Base-by-base conservation (phyloP, 2,329 filamentous ascomycete species). In the Penicillium freii region DNA sequence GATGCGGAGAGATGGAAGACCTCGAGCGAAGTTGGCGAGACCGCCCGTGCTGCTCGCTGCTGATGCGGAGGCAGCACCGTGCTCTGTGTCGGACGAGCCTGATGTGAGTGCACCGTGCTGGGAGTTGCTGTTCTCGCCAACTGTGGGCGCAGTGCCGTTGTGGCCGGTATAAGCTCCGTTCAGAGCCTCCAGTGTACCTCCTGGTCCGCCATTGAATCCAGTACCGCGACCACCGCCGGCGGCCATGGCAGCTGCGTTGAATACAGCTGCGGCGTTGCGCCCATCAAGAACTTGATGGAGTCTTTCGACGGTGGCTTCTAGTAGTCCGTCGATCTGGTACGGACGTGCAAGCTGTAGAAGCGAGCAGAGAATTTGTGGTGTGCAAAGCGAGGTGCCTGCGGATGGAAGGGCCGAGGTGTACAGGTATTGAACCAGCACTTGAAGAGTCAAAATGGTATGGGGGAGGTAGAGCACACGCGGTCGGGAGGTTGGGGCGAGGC, bases 171-270 rank as follows among this genome's bases (percentile, higher is more conserved):
- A 62, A 1, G 62, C 69, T 38, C 74, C 70, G 57, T 67, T 82
- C 73, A 69, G 74, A 62, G 61, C 78, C 65, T 74, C 76, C 33
- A 75, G 69, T 4, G 69, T 78, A 25, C 75, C 75, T 46, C 75
- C 77, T 7, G 80, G 76, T 6, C 84, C 80, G 66, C 83, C 86
- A 38, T 82, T 77, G 67, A 85, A 90, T 52, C 89, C 87, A 29
- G 93, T 90, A 47, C 90, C 90, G 47, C 92, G 86, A 0, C 94
- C 94, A 27, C 94, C 92, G 11, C 94, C 94, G 1, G 94, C 94
- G 0, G 92, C 94, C 94, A 97, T 97, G 52, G 94, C 94, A 0
- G 93, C 94, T 0, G 94, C 94, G 64, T 99, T 99, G 80, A 99
- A 99, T 0, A 99, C 92, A 6, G 94, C 94, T 0, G 94, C 94